Percentiles rank a stretch among this genome's conserved stretches.
Conservation (phyloP, 1,139 yeast species). For the Saccharomycopsis hybrid region DNA sequence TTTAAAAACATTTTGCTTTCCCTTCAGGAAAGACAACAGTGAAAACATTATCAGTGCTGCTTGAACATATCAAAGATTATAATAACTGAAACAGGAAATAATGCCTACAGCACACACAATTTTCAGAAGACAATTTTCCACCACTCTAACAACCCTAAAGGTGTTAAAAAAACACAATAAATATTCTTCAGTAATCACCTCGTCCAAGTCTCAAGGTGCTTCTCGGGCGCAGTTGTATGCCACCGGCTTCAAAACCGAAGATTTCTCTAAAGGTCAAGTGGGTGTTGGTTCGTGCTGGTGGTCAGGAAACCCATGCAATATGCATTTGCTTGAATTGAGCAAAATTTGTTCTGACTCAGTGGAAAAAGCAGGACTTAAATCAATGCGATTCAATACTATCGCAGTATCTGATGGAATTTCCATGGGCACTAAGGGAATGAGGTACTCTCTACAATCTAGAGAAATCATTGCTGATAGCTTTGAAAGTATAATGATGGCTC, state of each 20-base stretch:
- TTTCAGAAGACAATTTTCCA: constrained; percentile 6
- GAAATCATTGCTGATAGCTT: constrained; percentile 95
- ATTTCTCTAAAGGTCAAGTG: constrained; percentile 78
- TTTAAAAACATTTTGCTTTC: too few species aligned
- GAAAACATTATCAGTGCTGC: too few species aligned
- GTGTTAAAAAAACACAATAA: constrained; percentile 52
- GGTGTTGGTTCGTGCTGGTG: constrained; percentile 98
- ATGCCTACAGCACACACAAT: neutral
- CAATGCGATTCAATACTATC: constrained; percentile 92
- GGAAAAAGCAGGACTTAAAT: constrained; percentile 82
- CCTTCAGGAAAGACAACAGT: too few species aligned
- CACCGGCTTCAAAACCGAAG: constrained; percentile 81
- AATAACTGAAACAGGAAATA: too few species aligned
- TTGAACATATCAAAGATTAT: too few species aligned
- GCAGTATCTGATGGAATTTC: constrained; percentile 97
- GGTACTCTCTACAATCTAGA: constrained; percentile 87
- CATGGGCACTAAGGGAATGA: constrained; percentile 95
- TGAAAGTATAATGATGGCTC: constrained; percentile 89
- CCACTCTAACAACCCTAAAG: neutral
- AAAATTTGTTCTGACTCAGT: constrained; percentile 70
- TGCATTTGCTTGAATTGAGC: constrained; percentile 87
- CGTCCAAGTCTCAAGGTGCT: constrained; percentile 93
- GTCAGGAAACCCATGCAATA: constrained; percentile 97
- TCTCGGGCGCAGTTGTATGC: constrained; percentile 99
- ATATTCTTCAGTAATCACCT: constrained; percentile 79